Evolutionary conservation across 768 basidiomycete genomes (phyloP).

Genomic region (Strobilomyces echinocephalus): DNA sequence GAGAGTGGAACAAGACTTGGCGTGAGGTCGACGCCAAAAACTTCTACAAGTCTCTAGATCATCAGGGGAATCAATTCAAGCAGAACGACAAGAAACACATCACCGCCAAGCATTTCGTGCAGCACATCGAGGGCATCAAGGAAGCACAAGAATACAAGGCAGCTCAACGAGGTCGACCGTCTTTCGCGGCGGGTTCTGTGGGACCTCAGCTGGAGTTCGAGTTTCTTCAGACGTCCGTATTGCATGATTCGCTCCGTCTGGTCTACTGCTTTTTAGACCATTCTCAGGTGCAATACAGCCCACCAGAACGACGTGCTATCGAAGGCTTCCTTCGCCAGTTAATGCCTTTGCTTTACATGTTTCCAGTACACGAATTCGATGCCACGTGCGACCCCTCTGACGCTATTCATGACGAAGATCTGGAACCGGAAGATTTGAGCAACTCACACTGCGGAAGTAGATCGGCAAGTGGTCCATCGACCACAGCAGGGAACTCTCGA

Average conservation of each 20-base stretch:
- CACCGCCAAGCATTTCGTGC: slow-evolving; percentile 77
- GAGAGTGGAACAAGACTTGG: slow-evolving; percentile 97
- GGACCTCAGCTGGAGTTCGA: slow-evolving; percentile 75
- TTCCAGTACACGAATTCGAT: slow-evolving; percentile 62
- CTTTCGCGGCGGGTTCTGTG: slow-evolving; percentile 44
- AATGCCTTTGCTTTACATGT: slow-evolving; percentile 76
- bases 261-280: slow-evolving; percentile 89
- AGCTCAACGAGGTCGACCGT: slow-evolving; percentile 26
- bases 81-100: slow-evolving; percentile 92
- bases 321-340: slow-evolving; percentile 84
- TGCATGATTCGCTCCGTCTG: slow-evolving; percentile 88
- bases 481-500: slow-evolving; percentile 65
- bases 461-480: slow-evolving; percentile 43
- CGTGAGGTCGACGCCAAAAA: slow-evolving; percentile 95
- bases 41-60: slow-evolving; percentile 96
- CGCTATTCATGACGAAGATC: slow-evolving; percentile 36
- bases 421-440: slow-evolving; percentile 25
- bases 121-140: slow-evolving; percentile 69
- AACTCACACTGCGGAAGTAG: slow-evolving; percentile 36
- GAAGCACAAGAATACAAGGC: slow-evolving; percentile 47
- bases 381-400: slow-evolving; percentile 56
- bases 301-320: slow-evolving; percentile 72
- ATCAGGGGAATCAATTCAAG: slow-evolving; percentile 94
- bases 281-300: slow-evolving; percentile 68
- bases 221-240: slow-evolving; percentile 71